Conservation (phyloP, 108 stramenopile genomes). For the Fragilariopsis cylindrus region DNA sequence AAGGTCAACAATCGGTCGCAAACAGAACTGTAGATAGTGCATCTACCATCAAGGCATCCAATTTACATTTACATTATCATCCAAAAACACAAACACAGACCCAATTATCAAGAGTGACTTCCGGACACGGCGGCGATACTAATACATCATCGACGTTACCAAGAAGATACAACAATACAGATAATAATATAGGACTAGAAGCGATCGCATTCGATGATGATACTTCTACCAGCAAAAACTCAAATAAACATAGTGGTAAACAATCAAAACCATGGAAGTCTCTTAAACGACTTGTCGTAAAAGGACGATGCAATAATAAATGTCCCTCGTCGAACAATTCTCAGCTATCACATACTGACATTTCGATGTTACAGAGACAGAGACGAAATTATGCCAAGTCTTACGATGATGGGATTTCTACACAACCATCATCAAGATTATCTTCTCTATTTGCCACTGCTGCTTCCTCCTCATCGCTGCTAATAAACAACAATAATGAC, state of each 20-base stretch:
- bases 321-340: not conserved
- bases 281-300: constrained; percentile 20
- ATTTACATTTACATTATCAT: not conserved
- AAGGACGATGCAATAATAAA: constrained; percentile 5
- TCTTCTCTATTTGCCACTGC: not conserved
- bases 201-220: not conserved
- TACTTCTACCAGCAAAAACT: not conserved
- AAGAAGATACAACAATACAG: too few species aligned
- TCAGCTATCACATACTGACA: not conserved
- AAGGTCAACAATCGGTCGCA: constrained; percentile 31
- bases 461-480: not conserved
- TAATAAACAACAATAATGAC: not conserved
- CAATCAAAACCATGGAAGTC: constrained; percentile 16
- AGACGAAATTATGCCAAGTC: constrained; percentile 9
- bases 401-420: not conserved
- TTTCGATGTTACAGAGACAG: not conserved
- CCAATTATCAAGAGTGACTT: not conserved
- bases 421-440: not conserved
- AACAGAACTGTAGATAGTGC: constrained; percentile 31
- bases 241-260: not conserved
- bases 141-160: not conserved
- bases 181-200: not conserved
- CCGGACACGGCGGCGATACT: not conserved
- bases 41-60: constrained; percentile 48
- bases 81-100: constrained; percentile 11